These are phyloP conservation scores for Paxillus involutus DNA, from an alignment of 768 basidiomycete species.

Conservation along the genomic window DNA sequence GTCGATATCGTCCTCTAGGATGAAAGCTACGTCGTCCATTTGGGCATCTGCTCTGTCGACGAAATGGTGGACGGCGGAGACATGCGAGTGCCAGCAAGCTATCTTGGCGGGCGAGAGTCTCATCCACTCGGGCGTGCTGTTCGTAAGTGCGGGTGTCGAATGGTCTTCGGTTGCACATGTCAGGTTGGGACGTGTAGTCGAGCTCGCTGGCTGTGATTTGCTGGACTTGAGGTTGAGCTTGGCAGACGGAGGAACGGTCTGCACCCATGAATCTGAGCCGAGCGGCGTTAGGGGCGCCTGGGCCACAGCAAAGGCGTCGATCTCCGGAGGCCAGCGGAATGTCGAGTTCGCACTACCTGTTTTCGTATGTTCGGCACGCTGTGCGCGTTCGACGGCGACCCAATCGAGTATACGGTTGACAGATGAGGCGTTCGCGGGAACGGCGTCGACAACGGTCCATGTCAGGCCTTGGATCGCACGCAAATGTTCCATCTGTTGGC, in stretches of 20 bases:
- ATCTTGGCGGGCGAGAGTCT: slow-evolving; percentile 58
- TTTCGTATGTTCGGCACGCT: not conserved
- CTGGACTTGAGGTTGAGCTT: not conserved
- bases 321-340: slow-evolving; percentile 42
- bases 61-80: slow-evolving; percentile 49
- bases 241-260: not conserved
- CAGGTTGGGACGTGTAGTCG: slow-evolving; percentile 27
- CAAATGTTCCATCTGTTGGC: slow-evolving; percentile 56
- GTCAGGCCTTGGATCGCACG: slow-evolving; percentile 43
- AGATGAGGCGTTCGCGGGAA: slow-evolving; percentile 37
- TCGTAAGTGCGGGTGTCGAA: slow-evolving; percentile 33
- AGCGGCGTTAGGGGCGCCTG: slow-evolving; percentile 4
- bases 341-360: not conserved
- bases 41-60: slow-evolving; percentile 28
- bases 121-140: slow-evolving; percentile 43
- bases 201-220: not conserved
- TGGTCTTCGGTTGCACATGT: slow-evolving; percentile 46
- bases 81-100: slow-evolving; percentile 74
- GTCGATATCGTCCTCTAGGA: slow-evolving; percentile 81
- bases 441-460: slow-evolving; percentile 58
- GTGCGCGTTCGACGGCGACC: slow-evolving; percentile 37
- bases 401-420: slow-evolving; percentile 43
- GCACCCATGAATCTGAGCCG: slow-evolving; percentile 25
- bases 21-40: slow-evolving; percentile 40
- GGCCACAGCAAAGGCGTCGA: slow-evolving; percentile 26